These are phyloP conservation scores for Soucietia sequanensis DNA, from an alignment of 805 yeast species.

Conservation along the genomic window DNA sequence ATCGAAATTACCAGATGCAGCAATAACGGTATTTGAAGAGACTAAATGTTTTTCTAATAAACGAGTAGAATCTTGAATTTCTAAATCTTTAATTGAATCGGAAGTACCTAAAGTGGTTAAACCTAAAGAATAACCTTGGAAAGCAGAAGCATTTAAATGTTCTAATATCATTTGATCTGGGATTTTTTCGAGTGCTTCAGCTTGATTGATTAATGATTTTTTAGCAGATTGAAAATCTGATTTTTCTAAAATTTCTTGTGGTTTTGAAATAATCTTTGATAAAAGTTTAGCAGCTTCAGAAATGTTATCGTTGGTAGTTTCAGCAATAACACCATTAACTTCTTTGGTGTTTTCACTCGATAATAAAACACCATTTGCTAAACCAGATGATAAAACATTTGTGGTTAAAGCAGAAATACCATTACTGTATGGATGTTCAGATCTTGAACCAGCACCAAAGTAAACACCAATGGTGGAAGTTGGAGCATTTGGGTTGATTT, in stretches of 20 bases:
- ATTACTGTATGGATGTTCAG: slow-evolving; percentile 78
- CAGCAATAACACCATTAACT: slow-evolving; percentile 59
- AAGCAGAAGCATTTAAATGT: slow-evolving; percentile 80
- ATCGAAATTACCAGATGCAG: slow-evolving; percentile 66
- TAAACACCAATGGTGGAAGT: slow-evolving; percentile 68
- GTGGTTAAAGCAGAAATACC: slow-evolving; percentile 73
- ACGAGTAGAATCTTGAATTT: slow-evolving; percentile 53
- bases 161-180: slow-evolving; percentile 61
- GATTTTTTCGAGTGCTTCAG: slow-evolving; percentile 54
- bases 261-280: slow-evolving; percentile 40
- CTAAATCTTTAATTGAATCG: slow-evolving; percentile 60
- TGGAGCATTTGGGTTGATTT: slow-evolving; percentile 53
- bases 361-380: slow-evolving; percentile 55
- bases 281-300: slow-evolving; percentile 53
- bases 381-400: slow-evolving; percentile 44
- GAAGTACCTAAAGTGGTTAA: slow-evolving; percentile 75
- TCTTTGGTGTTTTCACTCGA: slow-evolving; percentile 60
- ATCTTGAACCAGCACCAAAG: slow-evolving; percentile 74
- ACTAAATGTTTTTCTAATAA: slow-evolving; percentile 59
- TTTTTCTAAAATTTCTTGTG: slow-evolving; percentile 39
- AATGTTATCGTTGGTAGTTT: slow-evolving; percentile 49
- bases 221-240: slow-evolving; percentile 49
- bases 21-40: slow-evolving; percentile 64
- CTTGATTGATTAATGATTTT: slow-evolving; percentile 42
- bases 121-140: slow-evolving; percentile 80